Conservation (phyloP, 371 early-diverging fungal genomes). For the Parasitella parasitica region DNA sequence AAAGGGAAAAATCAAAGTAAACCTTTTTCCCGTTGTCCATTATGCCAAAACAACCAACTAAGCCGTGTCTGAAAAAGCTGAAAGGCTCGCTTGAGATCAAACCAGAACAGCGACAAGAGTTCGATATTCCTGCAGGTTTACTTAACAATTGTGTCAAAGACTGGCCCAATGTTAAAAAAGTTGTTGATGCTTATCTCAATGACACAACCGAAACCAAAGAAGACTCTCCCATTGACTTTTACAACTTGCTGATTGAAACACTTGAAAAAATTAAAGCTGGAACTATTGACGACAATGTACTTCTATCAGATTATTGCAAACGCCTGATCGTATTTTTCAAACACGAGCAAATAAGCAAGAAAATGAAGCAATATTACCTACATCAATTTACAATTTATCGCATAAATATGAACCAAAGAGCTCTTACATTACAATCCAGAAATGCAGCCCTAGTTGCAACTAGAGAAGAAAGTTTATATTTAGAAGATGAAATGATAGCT, state of each 20-base stretch:
- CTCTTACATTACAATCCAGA: not conserved
- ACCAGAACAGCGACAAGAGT: not conserved
- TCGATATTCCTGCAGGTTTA: not conserved
- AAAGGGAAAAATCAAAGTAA: not conserved
- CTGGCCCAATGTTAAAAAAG: not conserved
- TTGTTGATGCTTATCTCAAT: not conserved
- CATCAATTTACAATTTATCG: not conserved
- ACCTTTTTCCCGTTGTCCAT: not conserved
- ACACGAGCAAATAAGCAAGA: not conserved
- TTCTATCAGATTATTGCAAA: not conserved
- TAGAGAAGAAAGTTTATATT: not conserved
- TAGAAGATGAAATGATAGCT: constrained; percentile 4
- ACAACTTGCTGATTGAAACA: not conserved
- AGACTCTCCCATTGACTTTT: not conserved
- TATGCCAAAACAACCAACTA: not conserved
- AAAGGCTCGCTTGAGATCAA: not conserved
- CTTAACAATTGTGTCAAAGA: not conserved
- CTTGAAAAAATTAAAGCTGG: not conserved
- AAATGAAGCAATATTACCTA: not conserved
- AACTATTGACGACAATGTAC: not conserved
- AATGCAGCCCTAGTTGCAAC: not conserved
- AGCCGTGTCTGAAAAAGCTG: not conserved
- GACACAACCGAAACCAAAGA: not conserved
- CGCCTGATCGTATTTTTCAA: not conserved
- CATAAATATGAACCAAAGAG: not conserved